phyloP scores from a whole-genome alignment of 768 basidiomycete species.

The Hirschioporus abietinus region DNA sequence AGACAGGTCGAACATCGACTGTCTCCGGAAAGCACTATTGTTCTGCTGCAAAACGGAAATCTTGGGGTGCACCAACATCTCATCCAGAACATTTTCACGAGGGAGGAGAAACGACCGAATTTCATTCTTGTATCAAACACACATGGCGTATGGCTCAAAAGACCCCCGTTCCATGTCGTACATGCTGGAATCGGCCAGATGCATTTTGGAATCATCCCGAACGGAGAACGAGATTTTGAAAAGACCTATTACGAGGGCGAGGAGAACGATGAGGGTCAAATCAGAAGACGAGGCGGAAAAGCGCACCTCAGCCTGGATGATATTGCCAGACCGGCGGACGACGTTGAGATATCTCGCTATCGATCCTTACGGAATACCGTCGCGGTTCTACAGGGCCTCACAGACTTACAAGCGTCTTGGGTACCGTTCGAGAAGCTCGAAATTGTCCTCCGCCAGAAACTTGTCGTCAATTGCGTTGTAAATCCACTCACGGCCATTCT shows the following conservation, averaged over 20 bases:
- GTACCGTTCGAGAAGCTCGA: slow-evolving; percentile 62
- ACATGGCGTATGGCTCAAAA: slow-evolving; percentile 66
- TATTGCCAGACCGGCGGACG: slow-evolving; percentile 34
- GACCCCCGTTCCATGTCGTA: slow-evolving; percentile 44
- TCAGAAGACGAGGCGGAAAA: slow-evolving; percentile 17
- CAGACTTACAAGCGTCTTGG: slow-evolving; percentile 58
- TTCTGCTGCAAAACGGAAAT: slow-evolving; percentile 84
- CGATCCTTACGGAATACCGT: slow-evolving; percentile 63
- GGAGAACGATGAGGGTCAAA: background rate
- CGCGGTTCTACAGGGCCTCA: slow-evolving; percentile 51
- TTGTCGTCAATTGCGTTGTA: slow-evolving; percentile 76
- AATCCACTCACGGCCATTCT: slow-evolving; percentile 84
- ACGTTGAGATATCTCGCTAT: slow-evolving; percentile 40
- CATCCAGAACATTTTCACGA: slow-evolving; percentile 60
- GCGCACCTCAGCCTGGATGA: slow-evolving; percentile 42
- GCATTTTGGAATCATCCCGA: slow-evolving; percentile 76
- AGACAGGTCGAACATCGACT: slow-evolving; percentile 57
- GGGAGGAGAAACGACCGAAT: slow-evolving; percentile 68
- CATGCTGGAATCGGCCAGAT: slow-evolving; percentile 69
- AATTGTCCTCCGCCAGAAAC: slow-evolving; percentile 66
- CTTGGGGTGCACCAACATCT: slow-evolving; percentile 88
- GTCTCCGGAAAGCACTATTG: slow-evolving; percentile 66
- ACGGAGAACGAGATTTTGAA: slow-evolving; percentile 62
- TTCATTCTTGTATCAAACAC: slow-evolving; percentile 82
- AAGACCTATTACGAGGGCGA: slow-evolving; percentile 34